Conservation (phyloP, 495 filamentous ascomycete genomes). For the Penicillium crystallinum region DNA sequence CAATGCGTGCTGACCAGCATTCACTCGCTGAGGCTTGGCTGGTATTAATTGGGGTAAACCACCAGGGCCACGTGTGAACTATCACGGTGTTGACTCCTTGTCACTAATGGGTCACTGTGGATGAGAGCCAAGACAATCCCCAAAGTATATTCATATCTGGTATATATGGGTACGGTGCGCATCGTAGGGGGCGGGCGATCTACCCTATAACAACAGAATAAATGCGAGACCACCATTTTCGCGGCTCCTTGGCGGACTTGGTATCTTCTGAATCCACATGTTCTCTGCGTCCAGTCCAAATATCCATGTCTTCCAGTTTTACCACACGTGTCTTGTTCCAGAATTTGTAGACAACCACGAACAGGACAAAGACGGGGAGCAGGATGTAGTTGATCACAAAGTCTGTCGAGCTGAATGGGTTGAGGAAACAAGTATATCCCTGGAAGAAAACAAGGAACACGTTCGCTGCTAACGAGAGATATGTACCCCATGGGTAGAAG, state of each 20-base stretch:
- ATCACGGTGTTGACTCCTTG: too few relatives aligned
- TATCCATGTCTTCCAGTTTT: slow-evolving; percentile 51
- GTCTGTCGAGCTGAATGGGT: slow-evolving; percentile 51
- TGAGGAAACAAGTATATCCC: slow-evolving; percentile 51
- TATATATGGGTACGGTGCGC: neutral
- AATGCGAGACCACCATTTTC: slow-evolving; percentile 16
- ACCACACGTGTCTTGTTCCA: slow-evolving; percentile 53
- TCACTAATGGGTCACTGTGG: neutral
- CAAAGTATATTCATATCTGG: neutral
- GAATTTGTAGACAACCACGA: slow-evolving; percentile 55
- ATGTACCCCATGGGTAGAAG: slow-evolving; percentile 59
- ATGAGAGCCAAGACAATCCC: neutral
- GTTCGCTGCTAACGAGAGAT: slow-evolving; percentile 54
- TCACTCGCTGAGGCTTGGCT: neutral
- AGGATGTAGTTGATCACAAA: slow-evolving; percentile 68
- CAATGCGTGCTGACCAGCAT: neutral
- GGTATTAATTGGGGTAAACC: neutral
- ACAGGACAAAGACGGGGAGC: slow-evolving; percentile 57
- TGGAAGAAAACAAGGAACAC: slow-evolving; percentile 62
- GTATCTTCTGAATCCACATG: slow-evolving; percentile 9
- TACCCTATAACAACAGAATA: slow-evolving; percentile 24
- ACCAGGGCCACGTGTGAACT: too few relatives aligned
- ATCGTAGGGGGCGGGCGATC: neutral
- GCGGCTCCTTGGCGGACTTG: slow-evolving; percentile 2
- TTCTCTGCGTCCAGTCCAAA: slow-evolving; percentile 52